Evolutionary conservation across 2,329 filamentous ascomycete genomes (phyloP).

Genomic region (Leptodontidium sp.): DNA sequence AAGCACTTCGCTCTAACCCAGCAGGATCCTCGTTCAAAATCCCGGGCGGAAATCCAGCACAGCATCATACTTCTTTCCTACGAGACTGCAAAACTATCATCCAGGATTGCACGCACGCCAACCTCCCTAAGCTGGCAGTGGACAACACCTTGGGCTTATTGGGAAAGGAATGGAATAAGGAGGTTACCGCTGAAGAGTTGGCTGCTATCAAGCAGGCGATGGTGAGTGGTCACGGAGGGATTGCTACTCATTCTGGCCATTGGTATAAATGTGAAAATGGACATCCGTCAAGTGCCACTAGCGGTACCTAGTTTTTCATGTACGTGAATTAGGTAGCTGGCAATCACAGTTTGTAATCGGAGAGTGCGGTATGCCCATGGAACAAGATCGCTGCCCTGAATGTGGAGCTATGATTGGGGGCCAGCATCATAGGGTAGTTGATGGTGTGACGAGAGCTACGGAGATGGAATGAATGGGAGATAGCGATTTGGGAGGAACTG

Average conservation of each 20-base stretch:
- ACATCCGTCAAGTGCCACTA: constrained; percentile 48
- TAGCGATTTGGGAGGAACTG: neutral
- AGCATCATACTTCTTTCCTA: constrained; percentile 37
- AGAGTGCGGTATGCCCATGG: constrained; percentile 72
- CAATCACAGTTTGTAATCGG: constrained; percentile 62
- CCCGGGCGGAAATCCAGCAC: neutral
- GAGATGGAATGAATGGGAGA: constrained; percentile 53
- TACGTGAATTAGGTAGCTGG: neutral
- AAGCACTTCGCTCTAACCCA: neutral
- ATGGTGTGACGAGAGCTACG: constrained; percentile 58
- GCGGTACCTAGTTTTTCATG: neutral
- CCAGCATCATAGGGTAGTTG: constrained; percentile 53
- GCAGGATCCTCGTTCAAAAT: neutral
- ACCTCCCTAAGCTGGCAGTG: constrained; percentile 49
- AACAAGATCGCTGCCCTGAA: constrained; percentile 66
- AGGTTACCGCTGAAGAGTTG: constrained; percentile 51
- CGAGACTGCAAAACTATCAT: constrained; percentile 45
- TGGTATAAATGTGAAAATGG: constrained; percentile 66
- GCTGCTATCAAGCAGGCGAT: constrained; percentile 5
- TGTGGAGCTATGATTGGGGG: constrained; percentile 67
- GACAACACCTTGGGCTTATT: constrained; percentile 45
- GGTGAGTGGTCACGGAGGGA: constrained; percentile 33
- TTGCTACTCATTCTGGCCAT: constrained; percentile 57
- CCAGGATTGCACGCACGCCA: constrained; percentile 42
- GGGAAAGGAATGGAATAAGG: constrained; percentile 49